phyloP scores from a whole-genome alignment of 768 basidiomycete genomes.

The Mycena galopus region DNA sequence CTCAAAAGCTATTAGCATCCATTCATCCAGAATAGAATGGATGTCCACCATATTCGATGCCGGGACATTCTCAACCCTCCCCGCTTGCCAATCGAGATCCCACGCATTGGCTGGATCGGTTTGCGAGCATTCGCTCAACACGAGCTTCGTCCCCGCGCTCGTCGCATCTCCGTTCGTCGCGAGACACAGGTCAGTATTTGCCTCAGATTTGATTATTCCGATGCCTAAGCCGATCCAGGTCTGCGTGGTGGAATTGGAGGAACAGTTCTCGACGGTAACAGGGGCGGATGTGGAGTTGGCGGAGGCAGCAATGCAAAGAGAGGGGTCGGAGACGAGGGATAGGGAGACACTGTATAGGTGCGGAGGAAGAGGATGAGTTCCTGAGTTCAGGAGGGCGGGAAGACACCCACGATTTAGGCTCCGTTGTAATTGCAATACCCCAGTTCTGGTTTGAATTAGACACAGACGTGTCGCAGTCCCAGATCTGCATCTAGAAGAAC shows the following conservation, averaged over 20 bases:
- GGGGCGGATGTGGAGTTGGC: conserved; percentile 1
- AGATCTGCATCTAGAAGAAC: neutral
- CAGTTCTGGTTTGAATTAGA: neutral
- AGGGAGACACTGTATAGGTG: neutral
- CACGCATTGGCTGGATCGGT: neutral
- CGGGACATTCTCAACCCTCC: neutral
- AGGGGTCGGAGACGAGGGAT: neutral
- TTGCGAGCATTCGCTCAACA: neutral
- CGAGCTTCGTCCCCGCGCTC: neutral
- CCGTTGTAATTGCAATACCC: neutral
- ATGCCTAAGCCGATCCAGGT: neutral
- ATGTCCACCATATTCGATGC: neutral
- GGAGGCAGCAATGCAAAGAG: neutral
- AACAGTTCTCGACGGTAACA: neutral
- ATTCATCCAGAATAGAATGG: neutral
- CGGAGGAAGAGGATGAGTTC: neutral
- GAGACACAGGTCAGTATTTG: neutral
- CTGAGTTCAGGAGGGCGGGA: neutral
- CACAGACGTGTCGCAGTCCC: neutral
- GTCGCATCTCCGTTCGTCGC: neutral
- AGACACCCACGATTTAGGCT: conserved; percentile 4
- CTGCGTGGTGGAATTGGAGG: neutral
- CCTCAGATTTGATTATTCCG: neutral
- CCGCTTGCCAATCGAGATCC: conserved; percentile 2
- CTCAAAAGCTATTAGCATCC: neutral